phyloP scores from a whole-genome alignment of 2,329 filamentous ascomycete genomes.

The Cylindrodendrum hubeiense region DNA sequence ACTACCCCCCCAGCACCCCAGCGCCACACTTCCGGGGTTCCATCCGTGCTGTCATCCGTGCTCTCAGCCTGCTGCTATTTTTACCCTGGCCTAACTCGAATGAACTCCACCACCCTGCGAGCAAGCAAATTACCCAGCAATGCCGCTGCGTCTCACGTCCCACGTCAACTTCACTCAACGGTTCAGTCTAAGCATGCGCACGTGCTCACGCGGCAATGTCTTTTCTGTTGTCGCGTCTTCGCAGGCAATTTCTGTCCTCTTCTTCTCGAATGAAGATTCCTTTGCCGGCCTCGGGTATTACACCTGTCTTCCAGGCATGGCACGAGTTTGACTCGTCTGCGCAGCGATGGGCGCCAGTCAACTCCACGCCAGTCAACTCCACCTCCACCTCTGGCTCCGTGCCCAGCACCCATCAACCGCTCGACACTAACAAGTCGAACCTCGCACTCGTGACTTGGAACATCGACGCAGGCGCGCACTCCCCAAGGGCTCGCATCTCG shows the following conservation, averaged over 20 bases:
- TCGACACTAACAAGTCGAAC: conserved; percentile 32
- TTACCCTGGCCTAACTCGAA: background rate
- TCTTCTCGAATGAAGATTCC: background rate
- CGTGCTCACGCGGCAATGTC: background rate
- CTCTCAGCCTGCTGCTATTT: background rate
- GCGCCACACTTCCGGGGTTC: background rate
- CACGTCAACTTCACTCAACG: background rate
- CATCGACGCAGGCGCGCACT: conserved; percentile 39
- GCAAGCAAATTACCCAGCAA: background rate
- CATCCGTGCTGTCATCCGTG: too few species aligned
- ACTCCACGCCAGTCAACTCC: background rate
- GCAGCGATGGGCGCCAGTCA: background rate
- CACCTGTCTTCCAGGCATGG: background rate
- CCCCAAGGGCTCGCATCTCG: conserved; percentile 34
- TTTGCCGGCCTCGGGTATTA: background rate
- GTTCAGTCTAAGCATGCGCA: background rate
- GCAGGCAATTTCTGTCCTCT: background rate
- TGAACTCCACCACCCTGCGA: background rate
- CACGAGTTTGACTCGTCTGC: background rate
- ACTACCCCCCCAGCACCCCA: too few species aligned
- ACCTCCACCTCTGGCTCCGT: background rate
- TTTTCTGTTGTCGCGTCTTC: background rate
- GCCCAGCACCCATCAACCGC: conserved; percentile 27
- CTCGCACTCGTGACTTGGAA: conserved; percentile 49
- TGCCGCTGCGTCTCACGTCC: background rate